These are phyloP conservation scores for Eragrostis curvula DNA, from an alignment of 176 grass and related monocot genomes.

Conservation along the genomic window DNA sequence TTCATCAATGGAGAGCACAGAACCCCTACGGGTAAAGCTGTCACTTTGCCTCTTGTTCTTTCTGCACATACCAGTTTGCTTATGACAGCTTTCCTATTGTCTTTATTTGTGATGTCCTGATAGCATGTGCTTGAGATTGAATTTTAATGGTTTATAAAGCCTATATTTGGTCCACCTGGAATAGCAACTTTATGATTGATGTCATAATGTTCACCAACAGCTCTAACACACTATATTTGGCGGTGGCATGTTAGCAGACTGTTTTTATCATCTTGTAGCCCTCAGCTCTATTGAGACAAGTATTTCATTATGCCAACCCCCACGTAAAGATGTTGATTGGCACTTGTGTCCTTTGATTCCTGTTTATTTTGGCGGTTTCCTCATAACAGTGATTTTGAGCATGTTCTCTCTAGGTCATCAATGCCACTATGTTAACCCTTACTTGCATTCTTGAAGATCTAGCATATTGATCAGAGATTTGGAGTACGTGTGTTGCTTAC, in stretches of 20 bases:
- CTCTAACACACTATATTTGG: not conserved
- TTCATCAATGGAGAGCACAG: constrained; percentile 36
- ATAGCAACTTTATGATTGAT: not conserved
- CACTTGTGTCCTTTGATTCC: not conserved
- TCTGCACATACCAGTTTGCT: not conserved
- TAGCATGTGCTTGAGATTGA: constrained; percentile 11
- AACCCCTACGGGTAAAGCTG: constrained; percentile 46
- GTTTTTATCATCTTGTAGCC: not conserved
- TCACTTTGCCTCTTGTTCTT: constrained; percentile 4
- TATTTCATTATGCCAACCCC: not conserved
- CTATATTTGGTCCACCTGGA: not conserved
- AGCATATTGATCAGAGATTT: no score
- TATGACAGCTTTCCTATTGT: not conserved
- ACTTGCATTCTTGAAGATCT: no score
- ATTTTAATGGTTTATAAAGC: not conserved
- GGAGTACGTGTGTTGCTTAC: no score
- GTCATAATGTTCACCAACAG: constrained; percentile 3
- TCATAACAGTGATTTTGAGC: not conserved
- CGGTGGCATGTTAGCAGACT: not conserved
- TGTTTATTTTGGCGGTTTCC: not conserved
- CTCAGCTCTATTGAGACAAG: not conserved
- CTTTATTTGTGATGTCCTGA: constrained; percentile 2
- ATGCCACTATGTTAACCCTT: not conserved
- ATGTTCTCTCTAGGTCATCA: not conserved
- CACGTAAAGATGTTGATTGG: not conserved